Evolutionary conservation across 106 monocot genomes (phyloP).

Genomic region (Alisma plantagoaquatica): DNA sequence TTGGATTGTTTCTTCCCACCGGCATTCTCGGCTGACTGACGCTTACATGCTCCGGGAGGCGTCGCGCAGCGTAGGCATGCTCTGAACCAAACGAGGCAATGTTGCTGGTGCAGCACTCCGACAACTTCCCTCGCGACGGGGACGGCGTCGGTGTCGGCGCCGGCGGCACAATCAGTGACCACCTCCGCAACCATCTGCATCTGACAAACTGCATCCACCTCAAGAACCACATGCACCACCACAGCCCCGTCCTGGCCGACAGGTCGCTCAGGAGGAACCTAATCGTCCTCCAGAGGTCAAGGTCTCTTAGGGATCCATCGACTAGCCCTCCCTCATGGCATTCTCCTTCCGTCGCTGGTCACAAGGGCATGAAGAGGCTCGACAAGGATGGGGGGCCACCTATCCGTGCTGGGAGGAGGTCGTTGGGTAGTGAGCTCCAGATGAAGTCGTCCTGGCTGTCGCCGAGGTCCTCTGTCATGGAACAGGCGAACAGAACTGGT

Average conservation of each 20-base stretch:
- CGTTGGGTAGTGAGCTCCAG: constrained; percentile 19
- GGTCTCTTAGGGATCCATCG: constrained; percentile 81
- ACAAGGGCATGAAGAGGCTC: no score
- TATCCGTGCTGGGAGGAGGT: constrained; percentile 40
- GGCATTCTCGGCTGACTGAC: no score
- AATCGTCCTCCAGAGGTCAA: constrained; percentile 62
- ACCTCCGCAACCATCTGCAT: constrained; percentile 67
- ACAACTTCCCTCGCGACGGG: no score
- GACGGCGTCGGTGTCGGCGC: constrained; percentile 12
- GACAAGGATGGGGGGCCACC: constrained; percentile 16
- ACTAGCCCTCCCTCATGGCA: constrained; percentile 69
- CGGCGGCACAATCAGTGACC: constrained; percentile 28
- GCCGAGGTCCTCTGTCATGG: no score
- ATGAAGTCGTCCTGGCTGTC: constrained; percentile 26
- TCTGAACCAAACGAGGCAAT: no score
- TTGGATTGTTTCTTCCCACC: no score
- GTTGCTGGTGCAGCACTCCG: no score
- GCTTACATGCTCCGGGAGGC: no score
- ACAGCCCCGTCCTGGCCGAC: constrained; percentile 42
- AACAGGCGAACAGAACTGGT: no score
- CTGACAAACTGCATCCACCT: constrained; percentile 93
- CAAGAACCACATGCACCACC: constrained; percentile 65
- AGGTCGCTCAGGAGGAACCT: constrained; percentile 72
- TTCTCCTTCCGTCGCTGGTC: constrained; percentile 29
- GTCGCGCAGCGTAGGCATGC: no score